These are phyloP conservation scores for Macadamia tetraphylla DNA, from an alignment of 164 flowering plant genomes.

Conservation along the genomic window DNA sequence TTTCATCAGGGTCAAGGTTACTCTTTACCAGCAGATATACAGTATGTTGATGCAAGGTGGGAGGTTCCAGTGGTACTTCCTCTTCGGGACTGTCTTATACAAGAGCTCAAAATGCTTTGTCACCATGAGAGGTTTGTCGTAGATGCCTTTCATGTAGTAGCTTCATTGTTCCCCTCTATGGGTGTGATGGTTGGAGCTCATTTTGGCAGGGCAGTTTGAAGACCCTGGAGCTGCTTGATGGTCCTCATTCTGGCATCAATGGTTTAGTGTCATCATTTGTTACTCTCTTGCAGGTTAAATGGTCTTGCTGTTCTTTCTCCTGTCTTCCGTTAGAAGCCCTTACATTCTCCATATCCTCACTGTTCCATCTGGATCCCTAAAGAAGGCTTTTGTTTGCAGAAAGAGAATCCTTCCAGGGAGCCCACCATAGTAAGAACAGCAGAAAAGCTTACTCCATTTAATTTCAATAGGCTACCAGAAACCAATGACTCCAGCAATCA, in stretches of 20 bases:
- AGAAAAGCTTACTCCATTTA: conserved; percentile 86
- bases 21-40: conserved; percentile 92
- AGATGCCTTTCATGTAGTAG: background rate
- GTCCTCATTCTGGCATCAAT: conserved; percentile 59
- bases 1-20: conserved; percentile 88
- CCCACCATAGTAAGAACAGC: conserved; percentile 90
- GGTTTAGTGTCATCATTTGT: conserved; percentile 84
- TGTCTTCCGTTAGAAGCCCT: background rate
- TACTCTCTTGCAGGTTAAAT: conserved; percentile 57
- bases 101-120: conserved; percentile 77
- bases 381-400: conserved; percentile 35
- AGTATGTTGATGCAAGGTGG: conserved; percentile 95
- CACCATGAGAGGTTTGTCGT: conserved; percentile 58
- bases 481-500: conserved; percentile 27
- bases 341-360: background rate
- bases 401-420: conserved; percentile 91
- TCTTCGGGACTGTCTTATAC: conserved; percentile 77
- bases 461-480: conserved; percentile 69
- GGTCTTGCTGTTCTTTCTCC: conserved; percentile 1
- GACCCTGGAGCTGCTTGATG: conserved; percentile 41
- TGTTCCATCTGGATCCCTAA: background rate
- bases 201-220: conserved; percentile 65
- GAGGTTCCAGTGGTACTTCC: conserved; percentile 83
- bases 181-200: conserved; percentile 15
- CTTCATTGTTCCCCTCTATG: background rate